phyloP scores from a whole-genome alignment of 176 grass and related monocot species.

The Phoenix roebelenii region DNA sequence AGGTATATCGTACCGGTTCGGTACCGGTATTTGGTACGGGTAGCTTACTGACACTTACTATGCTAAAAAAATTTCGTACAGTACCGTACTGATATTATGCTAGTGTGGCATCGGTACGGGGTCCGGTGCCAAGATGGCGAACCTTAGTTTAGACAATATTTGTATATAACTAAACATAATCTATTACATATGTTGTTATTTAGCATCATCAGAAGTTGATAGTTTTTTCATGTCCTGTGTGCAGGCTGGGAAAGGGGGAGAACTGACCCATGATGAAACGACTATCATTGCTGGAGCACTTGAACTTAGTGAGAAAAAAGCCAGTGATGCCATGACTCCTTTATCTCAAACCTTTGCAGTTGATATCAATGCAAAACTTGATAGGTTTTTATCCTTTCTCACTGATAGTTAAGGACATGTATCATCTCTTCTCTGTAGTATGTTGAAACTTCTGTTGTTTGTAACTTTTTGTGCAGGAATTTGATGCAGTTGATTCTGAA shows the following conservation, averaged over 20 bases:
- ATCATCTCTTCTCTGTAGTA: neutral
- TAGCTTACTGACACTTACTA: too few relatives aligned
- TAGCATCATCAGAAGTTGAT: too few relatives aligned
- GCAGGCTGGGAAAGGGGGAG: constrained; percentile 95
- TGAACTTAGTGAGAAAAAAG: constrained; percentile 81
- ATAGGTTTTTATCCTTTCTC: constrained; percentile 31
- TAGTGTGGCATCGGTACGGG: too few relatives aligned
- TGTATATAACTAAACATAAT: too few relatives aligned
- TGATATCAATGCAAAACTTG: constrained; percentile 80
- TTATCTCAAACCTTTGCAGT: constrained; percentile 71
- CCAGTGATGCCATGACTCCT: constrained; percentile 75
- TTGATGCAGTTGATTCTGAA: constrained; percentile 72
- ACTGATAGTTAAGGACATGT: neutral
- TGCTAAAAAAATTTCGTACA: too few relatives aligned
- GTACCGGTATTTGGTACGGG: too few relatives aligned
- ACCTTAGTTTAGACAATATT: too few relatives aligned
- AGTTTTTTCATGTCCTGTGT: constrained; percentile 6
- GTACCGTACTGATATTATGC: too few relatives aligned
- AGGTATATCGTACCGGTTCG: too few relatives aligned
- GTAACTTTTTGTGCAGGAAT: constrained; percentile 24
- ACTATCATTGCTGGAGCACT: constrained; percentile 96
- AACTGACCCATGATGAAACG: constrained; percentile 95
- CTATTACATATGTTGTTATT: too few relatives aligned
- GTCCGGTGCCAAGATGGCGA: too few relatives aligned
- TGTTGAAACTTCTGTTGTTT: neutral